These are phyloP conservation scores for Epichloe glyceriae DNA, from an alignment of 2,329 filamentous ascomycete species.

Conservation along the genomic window DNA sequence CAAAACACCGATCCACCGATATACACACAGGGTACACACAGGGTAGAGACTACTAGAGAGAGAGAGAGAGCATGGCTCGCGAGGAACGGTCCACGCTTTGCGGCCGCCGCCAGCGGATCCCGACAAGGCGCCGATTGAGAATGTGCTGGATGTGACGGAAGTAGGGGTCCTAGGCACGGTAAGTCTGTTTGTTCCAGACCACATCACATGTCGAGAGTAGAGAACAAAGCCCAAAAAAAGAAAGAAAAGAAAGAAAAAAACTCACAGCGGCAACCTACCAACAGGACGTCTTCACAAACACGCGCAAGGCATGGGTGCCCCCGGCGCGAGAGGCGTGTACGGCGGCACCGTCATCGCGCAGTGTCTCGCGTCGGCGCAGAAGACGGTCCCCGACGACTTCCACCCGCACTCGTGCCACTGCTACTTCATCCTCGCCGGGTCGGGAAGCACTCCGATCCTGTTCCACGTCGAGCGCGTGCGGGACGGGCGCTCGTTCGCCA, in stretches of 20 bases:
- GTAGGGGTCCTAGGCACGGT: conserved; percentile 63
- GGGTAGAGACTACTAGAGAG: no score
- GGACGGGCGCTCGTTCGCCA: conserved; percentile 80
- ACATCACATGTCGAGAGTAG: no score
- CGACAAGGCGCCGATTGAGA: conserved; percentile 71
- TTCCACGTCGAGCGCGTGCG: conserved; percentile 93
- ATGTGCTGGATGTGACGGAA: conserved; percentile 75
- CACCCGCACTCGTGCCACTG: conserved; percentile 94
- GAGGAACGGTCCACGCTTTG: conserved; percentile 33
- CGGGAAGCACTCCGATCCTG: conserved; percentile 70
- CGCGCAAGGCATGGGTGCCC: conserved; percentile 85
- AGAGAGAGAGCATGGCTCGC: conserved; percentile 1
- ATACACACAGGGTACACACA: no score
- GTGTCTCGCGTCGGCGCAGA: conserved; percentile 74
- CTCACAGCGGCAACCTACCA: no score
- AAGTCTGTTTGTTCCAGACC: neutral
- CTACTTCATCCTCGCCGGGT: conserved; percentile 92
- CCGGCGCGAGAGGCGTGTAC: conserved; percentile 84
- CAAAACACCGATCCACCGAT: no score
- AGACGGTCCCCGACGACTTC: conserved; percentile 71
- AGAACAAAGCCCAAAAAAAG: neutral
- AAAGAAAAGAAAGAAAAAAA: no score
- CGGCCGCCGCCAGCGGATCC: conserved; percentile 60
- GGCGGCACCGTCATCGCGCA: conserved; percentile 90
- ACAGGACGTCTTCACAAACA: conserved; percentile 92